These are phyloP conservation scores for Epichloe aotearoae DNA, from an alignment of 2,329 filamentous ascomycete genomes.

Conservation along the genomic window DNA sequence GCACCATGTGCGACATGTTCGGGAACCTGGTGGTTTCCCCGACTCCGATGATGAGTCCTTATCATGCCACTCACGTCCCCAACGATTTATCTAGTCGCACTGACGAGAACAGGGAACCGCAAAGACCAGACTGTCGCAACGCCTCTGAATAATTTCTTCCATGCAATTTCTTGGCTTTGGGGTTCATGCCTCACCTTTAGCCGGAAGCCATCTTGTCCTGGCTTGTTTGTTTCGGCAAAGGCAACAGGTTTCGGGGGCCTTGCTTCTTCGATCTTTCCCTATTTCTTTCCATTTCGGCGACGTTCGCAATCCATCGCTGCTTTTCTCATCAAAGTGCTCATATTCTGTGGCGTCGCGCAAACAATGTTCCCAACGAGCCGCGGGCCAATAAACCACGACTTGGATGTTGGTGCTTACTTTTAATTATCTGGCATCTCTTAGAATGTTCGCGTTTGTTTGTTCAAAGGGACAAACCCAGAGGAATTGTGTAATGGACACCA, in stretches of 20 bases:
- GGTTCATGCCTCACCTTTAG: not conserved
- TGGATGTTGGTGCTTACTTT: not conserved
- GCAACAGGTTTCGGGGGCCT: not conserved
- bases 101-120: not conserved
- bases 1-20: conserved; percentile 10
- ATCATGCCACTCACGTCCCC: not conserved
- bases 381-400: not conserved
- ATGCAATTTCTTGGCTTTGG: not conserved
- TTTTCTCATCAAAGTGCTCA: not conserved
- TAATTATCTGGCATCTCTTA: not conserved
- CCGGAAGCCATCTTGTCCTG: not conserved
- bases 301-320: not conserved
- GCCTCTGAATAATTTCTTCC: not conserved
- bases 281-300: not conserved
- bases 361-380: not conserved
- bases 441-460: not conserved
- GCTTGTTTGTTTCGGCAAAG: not conserved
- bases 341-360: not conserved
- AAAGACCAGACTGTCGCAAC: not conserved
- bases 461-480: not conserved
- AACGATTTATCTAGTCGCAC: not conserved
- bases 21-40: conserved; percentile 10
- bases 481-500: not conserved
- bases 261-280: not conserved
- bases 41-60: conserved; percentile 11